Evolutionary conservation across 2,329 filamentous ascomycete genomes (phyloP), one percentile per base, ranked within the genome.

Genomic region (Cladosporium velox): DNA sequence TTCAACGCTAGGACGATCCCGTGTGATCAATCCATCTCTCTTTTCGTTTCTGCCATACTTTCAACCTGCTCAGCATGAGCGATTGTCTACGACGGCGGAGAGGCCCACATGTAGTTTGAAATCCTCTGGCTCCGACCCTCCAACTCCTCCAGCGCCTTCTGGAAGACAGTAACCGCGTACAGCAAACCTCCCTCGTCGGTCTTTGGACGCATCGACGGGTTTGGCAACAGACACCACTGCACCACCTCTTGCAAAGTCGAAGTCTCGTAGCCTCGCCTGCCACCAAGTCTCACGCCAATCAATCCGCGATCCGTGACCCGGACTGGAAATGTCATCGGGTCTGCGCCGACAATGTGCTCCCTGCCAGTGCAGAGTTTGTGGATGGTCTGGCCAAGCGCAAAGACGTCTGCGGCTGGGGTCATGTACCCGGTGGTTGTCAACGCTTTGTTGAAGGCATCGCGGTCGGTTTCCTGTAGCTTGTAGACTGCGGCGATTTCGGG

Each of bases 391-490:
- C 70, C 73, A 34, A 75, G 68, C 21, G 65, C 61, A 44, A 71
- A 75, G 35, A 75, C 68, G 54, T 74, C 73, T 26, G 67, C 59
- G 1, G 66, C 70, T 21, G 54, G 51, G 18, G 67, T 72, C 52
- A 72, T 66, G 15, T 65, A 52, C 6, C 54, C 38, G 11, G 8
- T n/a, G 15, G 38, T 58, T 11, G 18, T 57, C 21, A 49, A 21
- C 1, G 52, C 41, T 7, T 7, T 24, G 3, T 38, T 18, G 35
- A 65, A 66, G 4, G 44, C 65, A 11, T 44, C 21, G 1, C 59
- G 65, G 32, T 67, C 32, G 4, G 47, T 44, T 14, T 68, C 3
- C 18, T 21, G 44, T 21, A 57, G 11, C 3, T 30, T 34, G 26
- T 52, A 52, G 15, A 64, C 35, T 2, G 35, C 51, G 24, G n/a